Evolutionary conservation across 352 stramenopile genomes (phyloP), one percentile per base, ranked within the genome.

Genomic region (Halophytophthora polymorphica): DNA sequence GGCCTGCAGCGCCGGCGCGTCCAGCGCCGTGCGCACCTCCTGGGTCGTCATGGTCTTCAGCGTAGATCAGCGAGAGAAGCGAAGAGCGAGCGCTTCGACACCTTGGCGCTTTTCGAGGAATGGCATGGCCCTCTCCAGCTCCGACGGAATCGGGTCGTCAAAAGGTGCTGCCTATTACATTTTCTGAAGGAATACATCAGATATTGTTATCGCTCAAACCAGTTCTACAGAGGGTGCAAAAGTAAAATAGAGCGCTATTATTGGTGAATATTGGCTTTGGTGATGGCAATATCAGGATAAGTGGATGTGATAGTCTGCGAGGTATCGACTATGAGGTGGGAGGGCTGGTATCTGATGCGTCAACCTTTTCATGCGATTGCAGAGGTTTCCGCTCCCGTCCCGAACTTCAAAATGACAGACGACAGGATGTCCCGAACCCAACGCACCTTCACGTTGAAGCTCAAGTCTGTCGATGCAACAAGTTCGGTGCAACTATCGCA

Each of bases 21-120:
- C 75, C 42, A 89, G 60, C 28, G 75, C 66, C 49, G 78, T 53
- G 42, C 77, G 77, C 46, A 80, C 69, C 37, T 84, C 70, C 61
- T 80, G 72, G 42, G 70, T 43, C 28, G 71, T 74, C 77, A 71
- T 71, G 29, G 12, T 31, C 25, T 8, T 10, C 25, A 23, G 29
- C n/a, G n/a, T n/a, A 41, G 3, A 13, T 35, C 35, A 12, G 19
- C 39, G 18, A 39, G 49, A 13, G 17, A 28, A 58, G 52, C 61
- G 51, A 15, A 25, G 47, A 34, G 39, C 33, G n/a, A 17, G 33
- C 2, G 11, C 15, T 38, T 17, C 15, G 11, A 8, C 33, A 48
- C 47, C 8, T 8, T 17, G 53, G 39, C 31, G 22, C 33, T 38
- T 38, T 62, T 63, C 22, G 17, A 25, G 34, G 41, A 66, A 54